Evolutionary conservation across 2,329 filamentous ascomycete genomes (phyloP).

Genomic region (Lecanosticta acicola): DNA sequence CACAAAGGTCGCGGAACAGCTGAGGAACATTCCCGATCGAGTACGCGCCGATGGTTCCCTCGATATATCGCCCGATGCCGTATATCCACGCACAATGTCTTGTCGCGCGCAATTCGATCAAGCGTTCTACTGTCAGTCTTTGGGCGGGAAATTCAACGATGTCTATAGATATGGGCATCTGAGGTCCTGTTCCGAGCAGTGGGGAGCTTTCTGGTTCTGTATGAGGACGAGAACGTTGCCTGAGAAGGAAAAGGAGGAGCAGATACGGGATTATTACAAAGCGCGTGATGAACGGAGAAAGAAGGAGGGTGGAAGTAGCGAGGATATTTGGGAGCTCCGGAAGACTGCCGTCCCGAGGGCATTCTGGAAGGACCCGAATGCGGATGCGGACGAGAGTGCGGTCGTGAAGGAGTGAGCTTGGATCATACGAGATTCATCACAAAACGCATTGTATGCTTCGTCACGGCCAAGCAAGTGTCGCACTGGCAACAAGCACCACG

Average conservation of each 20-base stretch:
- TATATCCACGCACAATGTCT: conserved; percentile 77
- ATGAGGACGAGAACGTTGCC: conserved; percentile 71
- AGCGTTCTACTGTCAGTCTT: conserved; percentile 87
- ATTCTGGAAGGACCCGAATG: conserved; percentile 35
- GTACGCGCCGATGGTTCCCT: conserved; percentile 25
- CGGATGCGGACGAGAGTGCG: conserved; percentile 12
- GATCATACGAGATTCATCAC: background rate
- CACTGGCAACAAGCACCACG: no score
- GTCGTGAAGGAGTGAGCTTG: conserved; percentile 6
- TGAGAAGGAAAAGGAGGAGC: conserved; percentile 53
- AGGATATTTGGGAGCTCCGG: conserved; percentile 83
- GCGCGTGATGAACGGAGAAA: conserved; percentile 56
- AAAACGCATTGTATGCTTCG: no score
- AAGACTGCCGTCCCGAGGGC: conserved; percentile 53
- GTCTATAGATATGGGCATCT: conserved; percentile 81
- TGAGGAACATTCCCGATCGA: conserved; percentile 15
- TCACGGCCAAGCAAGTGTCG: no score
- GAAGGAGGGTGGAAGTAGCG: conserved; percentile 68
- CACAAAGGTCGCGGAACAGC: conserved; percentile 5
- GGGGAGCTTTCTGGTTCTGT: conserved; percentile 96
- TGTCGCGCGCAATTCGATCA: conserved; percentile 87
- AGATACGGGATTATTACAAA: conserved; percentile 62
- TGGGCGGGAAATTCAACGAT: conserved; percentile 86
- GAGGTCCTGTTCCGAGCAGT: conserved; percentile 73
- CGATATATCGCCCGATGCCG: conserved; percentile 51